Percentiles rank a stretch among this genome's conserved stretches.
Evolutionary conservation across 495 filamentous ascomycete genomes (phyloP).

Genomic region (Penicillium cosmopolitanum): DNA sequence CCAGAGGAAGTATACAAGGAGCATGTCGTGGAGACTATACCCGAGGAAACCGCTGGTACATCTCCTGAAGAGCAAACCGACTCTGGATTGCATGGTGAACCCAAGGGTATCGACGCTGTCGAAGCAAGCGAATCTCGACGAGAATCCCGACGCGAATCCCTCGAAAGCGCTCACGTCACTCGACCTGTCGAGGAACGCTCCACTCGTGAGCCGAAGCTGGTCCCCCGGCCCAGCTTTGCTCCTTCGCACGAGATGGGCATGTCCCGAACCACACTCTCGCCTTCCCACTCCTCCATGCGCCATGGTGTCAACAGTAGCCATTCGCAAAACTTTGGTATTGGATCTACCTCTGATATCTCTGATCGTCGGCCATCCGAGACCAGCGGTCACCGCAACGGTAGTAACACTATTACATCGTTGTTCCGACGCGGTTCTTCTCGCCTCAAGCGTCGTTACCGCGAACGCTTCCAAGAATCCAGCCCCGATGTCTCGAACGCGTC

Average conservation of each 20-base stretch:
- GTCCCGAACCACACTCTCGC: conserved; percentile 59
- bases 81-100: conserved; percentile 40
- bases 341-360: conserved; percentile 51
- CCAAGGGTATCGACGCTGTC: conserved; percentile 28
- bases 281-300: conserved; percentile 57
- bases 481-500: conserved; percentile 82
- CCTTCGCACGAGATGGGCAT: conserved; percentile 49
- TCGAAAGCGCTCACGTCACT: conserved; percentile 41
- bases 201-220: conserved; percentile 37
- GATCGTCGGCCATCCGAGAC: conserved; percentile 53
- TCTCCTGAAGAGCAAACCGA: conserved; percentile 24
- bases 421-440: conserved; percentile 69
- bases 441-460: conserved; percentile 61
- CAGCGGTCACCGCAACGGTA: conserved; percentile 39
- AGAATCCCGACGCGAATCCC: conserved; percentile 34
- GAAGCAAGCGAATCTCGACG: conserved; percentile 30
- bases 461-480: conserved; percentile 52
- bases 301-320: conserved; percentile 53
- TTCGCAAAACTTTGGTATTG: conserved; percentile 57
- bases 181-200: conserved; percentile 45
- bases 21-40: conserved; percentile 1
- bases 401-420: conserved; percentile 64
- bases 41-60: conserved; percentile 14
- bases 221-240: conserved; percentile 40
- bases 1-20: conserved; percentile 6